phyloP scores from a whole-genome alignment of 2,329 filamentous ascomycete species.

The Atkinsonella hypoxylon region DNA sequence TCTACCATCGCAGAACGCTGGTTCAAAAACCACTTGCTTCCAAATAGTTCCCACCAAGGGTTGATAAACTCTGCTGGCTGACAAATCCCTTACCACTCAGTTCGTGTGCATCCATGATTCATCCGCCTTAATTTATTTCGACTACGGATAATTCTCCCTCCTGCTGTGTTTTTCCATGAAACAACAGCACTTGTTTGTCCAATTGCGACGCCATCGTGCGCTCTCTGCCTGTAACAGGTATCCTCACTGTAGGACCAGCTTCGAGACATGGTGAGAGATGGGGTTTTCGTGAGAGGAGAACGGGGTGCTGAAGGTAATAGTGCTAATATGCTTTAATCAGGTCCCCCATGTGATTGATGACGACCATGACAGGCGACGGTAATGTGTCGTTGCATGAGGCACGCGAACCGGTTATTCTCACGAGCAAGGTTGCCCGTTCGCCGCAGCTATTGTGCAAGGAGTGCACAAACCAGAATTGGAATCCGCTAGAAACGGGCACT shows the following conservation, averaged over 20 bases:
- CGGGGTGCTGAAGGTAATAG: neutral
- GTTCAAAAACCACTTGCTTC: neutral
- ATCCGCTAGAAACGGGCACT: slow-evolving; percentile 17
- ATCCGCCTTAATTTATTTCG: too few species aligned
- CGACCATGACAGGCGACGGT: neutral
- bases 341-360: too few species aligned
- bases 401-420: neutral
- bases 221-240: neutral
- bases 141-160: neutral
- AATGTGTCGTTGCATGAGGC: neutral
- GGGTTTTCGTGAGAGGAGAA: neutral
- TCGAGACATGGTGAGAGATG: neutral
- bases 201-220: neutral
- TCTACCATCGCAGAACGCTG: neutral
- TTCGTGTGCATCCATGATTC: too few species aligned
- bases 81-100: neutral
- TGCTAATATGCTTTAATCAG: neutral
- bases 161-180: neutral
- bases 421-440: slow-evolving; percentile 16
- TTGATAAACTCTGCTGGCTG: neutral
- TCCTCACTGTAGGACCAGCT: neutral
- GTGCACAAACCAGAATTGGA: slow-evolving; percentile 16
- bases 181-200: neutral
- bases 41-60: neutral
- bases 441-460: slow-evolving; percentile 13